A percentile compares a stretch with the other conserved stretches of the same genome.
These are phyloP conservation scores for Fusarium burgessii DNA, from an alignment of 2,329 filamentous ascomycete genomes.

Conservation along the genomic window DNA sequence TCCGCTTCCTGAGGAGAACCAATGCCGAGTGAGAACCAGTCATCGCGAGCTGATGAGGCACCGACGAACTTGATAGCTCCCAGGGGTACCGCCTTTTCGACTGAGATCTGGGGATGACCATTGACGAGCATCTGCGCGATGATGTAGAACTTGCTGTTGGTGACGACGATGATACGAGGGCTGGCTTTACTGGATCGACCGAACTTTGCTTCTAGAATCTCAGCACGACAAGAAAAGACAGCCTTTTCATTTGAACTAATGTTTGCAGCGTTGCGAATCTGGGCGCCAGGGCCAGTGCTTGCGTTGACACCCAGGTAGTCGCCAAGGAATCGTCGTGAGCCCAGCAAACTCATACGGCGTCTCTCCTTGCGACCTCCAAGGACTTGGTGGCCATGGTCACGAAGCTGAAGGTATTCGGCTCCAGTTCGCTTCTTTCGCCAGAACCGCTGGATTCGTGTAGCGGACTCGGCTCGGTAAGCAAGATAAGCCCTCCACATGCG, in stretches of 20 bases:
- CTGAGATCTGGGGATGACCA: constrained; percentile 81
- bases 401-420: constrained; percentile 86
- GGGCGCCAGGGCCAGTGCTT: constrained; percentile 79
- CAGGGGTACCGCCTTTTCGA: constrained; percentile 85
- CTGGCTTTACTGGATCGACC: constrained; percentile 95
- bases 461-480: constrained; percentile 90
- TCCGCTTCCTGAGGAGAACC: constrained; percentile 93
- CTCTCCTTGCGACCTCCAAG: constrained; percentile 90
- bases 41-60: constrained; percentile 84
- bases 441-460: constrained; percentile 92
- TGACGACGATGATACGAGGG: constrained; percentile 86
- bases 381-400: constrained; percentile 87
- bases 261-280: constrained; percentile 80
- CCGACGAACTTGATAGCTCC: constrained; percentile 91
- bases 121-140: constrained; percentile 87
- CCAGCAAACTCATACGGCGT: constrained; percentile 88
- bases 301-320: constrained; percentile 94
- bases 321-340: constrained; percentile 91
- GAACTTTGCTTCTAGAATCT: constrained; percentile 93
- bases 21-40: constrained; percentile 95
- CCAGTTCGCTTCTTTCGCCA: constrained; percentile 95
- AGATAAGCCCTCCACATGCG: constrained; percentile 97
- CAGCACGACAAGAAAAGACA: constrained; percentile 91
- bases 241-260: constrained; percentile 79
- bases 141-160: constrained; percentile 88